phyloP scores from a whole-genome alignment of 352 stramenopile species.

The Phytophthora cactorum region DNA sequence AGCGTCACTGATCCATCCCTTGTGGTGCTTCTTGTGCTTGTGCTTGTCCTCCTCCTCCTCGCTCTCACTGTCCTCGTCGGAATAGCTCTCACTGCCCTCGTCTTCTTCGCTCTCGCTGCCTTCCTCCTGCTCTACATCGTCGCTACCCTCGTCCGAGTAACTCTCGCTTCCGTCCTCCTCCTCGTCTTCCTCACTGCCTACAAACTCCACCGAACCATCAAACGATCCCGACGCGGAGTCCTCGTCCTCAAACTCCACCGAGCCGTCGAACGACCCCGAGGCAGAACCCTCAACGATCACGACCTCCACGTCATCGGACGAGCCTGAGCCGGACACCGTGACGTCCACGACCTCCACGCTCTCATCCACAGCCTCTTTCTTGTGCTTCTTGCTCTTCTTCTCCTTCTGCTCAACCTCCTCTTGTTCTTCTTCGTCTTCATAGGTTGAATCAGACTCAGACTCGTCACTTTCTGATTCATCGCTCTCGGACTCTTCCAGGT shows the following conservation, averaged over 20 bases:
- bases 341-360: conserved; percentile 1
- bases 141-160: conserved; percentile 21
- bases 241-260: conserved; percentile 17
- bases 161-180: conserved; percentile 18
- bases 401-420: conserved; percentile 14
- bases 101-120: conserved; percentile 15
- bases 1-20: conserved; percentile 34
- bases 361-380: conserved; percentile 22
- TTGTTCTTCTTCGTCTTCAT: conserved; percentile 12
- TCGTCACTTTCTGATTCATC: conserved; percentile 26
- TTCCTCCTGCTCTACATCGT: conserved; percentile 12
- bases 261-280: conserved; percentile 25
- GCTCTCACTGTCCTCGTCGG: neutral
- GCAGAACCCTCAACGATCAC: conserved; percentile 26
- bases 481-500: conserved; percentile 16
- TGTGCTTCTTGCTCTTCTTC: conserved; percentile 31
- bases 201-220: conserved; percentile 32
- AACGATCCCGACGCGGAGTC: conserved; percentile 29
- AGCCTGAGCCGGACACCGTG: conserved; percentile 12
- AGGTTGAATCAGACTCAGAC: conserved; percentile 10
- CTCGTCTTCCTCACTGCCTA: conserved; percentile 25
- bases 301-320: conserved; percentile 25
- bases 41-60: neutral
- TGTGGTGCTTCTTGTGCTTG: conserved; percentile 36
- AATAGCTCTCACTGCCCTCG: conserved; percentile 9